Base-by-base conservation (phyloP, 2,329 filamentous ascomycete genomes). In the Colletotrichum euphorbiae region DNA sequence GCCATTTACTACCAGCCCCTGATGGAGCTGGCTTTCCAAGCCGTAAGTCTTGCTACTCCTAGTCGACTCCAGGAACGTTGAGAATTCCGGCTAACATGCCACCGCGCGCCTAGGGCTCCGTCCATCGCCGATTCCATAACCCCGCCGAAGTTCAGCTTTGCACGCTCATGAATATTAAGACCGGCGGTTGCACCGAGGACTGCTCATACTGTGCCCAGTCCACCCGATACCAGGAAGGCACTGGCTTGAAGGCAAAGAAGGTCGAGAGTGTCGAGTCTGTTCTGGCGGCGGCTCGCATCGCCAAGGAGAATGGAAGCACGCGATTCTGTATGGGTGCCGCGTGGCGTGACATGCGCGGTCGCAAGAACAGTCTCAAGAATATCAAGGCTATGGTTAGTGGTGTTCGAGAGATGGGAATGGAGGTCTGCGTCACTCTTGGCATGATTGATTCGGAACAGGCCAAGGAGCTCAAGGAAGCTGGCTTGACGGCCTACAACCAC, bases 141-240 rank as follows among this genome's bases (percentile, higher is more conserved):
- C 92, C 94, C 6, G 85, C 90, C 52, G 90, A 93, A 31, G 93
- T 97, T 71, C 94, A 97, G 80, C 91, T 97, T 80, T 97, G 94
- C 83, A 97, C 94, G 0, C 85, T 97, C 67, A 97, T 97, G 92
- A 97, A 97, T 84, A 97, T 97, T 84, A 97, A 97, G 78, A 97
- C 93, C 8, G 94, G 94, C 62, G 94, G 94, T 54, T 97, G 94
- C 81, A 93, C 89, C 73, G 94, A 97, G 79, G 94, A 97, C 80
- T 97, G 94, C 82, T 93, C 91, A 24, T 97, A 97, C 87, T 97
- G 93, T 79, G 92, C 93, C 2, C 93, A 97, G 80, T 94, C 93
- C 4, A 93, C 92, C 6, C 90, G 92, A 28, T 91, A 97, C 85
- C 80, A 86, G 67, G 84, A 93, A 42, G 92, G 92, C 45, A 90